Conservation (phyloP, 2,329 filamentous ascomycete species). For the Fusarium globosum region DNA sequence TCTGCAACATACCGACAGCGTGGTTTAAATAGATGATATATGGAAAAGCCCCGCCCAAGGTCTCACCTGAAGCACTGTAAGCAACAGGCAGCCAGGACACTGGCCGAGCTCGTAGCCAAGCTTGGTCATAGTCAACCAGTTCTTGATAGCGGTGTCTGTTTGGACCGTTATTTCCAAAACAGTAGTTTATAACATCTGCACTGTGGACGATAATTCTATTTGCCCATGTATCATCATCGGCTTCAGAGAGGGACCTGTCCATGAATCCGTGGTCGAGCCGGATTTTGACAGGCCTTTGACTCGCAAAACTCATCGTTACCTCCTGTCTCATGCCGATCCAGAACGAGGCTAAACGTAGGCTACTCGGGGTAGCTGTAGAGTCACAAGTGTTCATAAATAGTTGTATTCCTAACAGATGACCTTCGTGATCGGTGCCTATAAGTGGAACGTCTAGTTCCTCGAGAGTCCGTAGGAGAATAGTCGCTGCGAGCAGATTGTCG, state of each 20-base stretch:
- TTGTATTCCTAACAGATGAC: constrained; percentile 59
- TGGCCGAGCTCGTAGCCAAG: constrained; percentile 61
- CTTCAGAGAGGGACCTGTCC: constrained; percentile 60
- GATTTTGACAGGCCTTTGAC: constrained; percentile 59
- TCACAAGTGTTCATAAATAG: constrained; percentile 58
- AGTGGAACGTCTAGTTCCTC: constrained; percentile 62
- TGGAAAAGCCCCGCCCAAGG: constrained; percentile 61
- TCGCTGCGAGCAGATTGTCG: constrained; percentile 66
- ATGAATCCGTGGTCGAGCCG: constrained; percentile 62
- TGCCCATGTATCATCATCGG: constrained; percentile 67
- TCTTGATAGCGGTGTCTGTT: constrained; percentile 53
- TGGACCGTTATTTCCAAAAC: constrained; percentile 60
- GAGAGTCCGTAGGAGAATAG: constrained; percentile 66
- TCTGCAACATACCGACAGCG: constrained; percentile 57
- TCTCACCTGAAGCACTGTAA: constrained; percentile 50
- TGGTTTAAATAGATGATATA: constrained; percentile 67
- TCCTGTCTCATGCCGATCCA: constrained; percentile 69
- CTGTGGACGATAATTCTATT: constrained; percentile 71
- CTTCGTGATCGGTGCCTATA: constrained; percentile 58
- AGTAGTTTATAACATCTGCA: constrained; percentile 72
- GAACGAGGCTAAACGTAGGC: constrained; percentile 64
- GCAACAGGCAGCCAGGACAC: constrained; percentile 66
- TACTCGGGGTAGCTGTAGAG: constrained; percentile 43
- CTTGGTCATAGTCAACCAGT: constrained; percentile 57
- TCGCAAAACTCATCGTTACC: constrained; percentile 66